Evolutionary conservation across 768 basidiomycete species (phyloP).

Genomic region (Tylopilus vinaceipallidus): DNA sequence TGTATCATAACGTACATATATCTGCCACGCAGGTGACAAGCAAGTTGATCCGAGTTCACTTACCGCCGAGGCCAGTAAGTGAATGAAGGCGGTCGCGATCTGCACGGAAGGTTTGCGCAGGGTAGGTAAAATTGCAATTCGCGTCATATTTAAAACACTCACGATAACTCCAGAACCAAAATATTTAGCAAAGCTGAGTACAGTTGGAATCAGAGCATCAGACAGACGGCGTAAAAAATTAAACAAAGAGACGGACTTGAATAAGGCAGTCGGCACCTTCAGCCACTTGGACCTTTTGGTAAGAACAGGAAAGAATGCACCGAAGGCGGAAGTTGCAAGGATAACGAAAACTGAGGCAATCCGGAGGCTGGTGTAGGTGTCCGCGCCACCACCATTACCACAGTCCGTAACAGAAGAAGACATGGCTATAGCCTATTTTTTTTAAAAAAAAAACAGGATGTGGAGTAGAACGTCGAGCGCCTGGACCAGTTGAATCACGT

Average conservation of each 20-base stretch:
- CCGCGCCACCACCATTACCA: conserved; percentile 49
- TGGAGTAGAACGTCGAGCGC: background rate
- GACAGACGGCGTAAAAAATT: background rate
- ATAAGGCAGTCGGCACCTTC: conserved; percentile 39
- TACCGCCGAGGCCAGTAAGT: conserved; percentile 74
- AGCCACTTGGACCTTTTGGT: conserved; percentile 51
- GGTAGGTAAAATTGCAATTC: background rate
- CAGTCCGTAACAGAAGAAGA: conserved; percentile 35
- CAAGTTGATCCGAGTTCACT: conserved; percentile 70
- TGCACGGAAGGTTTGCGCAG: conserved; percentile 28
- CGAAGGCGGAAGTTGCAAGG: conserved; percentile 53
- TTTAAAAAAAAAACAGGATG: background rate
- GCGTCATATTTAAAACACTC: conserved; percentile 33
- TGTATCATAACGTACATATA: conserved; percentile 55
- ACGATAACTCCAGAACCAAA: conserved; percentile 91
- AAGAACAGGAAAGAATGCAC: conserved; percentile 72
- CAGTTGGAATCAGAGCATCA: conserved; percentile 5
- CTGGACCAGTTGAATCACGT: background rate
- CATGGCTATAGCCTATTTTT: conserved; percentile 17
- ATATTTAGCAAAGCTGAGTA: conserved; percentile 84
- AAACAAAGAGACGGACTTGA: conserved; percentile 55
- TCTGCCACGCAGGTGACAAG: conserved; percentile 63
- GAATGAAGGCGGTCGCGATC: conserved; percentile 91
- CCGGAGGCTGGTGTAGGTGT: conserved; percentile 51
- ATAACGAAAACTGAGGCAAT: conserved; percentile 77